Conservation (phyloP, 768 basidiomycete species). For the Trametes villosa region DNA sequence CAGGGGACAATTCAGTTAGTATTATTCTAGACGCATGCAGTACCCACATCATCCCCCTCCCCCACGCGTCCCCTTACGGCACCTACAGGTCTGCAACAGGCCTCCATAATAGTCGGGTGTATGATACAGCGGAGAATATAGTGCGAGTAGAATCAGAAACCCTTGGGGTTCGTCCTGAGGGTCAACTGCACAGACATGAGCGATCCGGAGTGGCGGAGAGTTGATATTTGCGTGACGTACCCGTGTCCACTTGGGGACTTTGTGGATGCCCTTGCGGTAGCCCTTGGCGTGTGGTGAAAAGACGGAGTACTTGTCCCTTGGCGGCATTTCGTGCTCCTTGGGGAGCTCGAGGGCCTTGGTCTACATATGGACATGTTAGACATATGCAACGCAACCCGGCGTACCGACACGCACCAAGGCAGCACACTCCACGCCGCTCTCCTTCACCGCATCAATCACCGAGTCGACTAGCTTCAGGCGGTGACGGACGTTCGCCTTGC, state of each 20-base stretch:
- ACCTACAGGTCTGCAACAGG: constrained; percentile 25
- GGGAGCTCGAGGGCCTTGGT: constrained; percentile 79
- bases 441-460: constrained; percentile 86
- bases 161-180: constrained; percentile 84
- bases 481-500: constrained; percentile 89
- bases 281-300: constrained; percentile 71
- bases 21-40: constrained; percentile 24
- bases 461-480: constrained; percentile 92
- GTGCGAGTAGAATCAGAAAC: constrained; percentile 62
- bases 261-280: constrained; percentile 95
- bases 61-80: constrained; percentile 14
- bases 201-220: background rate
- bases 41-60: constrained; percentile 10
- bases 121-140: constrained; percentile 19
- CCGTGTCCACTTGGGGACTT: constrained; percentile 96
- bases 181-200: constrained; percentile 61
- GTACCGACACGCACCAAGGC: constrained; percentile 63
- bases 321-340: constrained; percentile 90
- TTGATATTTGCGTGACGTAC: constrained; percentile 48
- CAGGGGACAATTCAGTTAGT: constrained; percentile 82
- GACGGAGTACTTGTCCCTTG: constrained; percentile 94
- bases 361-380: constrained; percentile 43
- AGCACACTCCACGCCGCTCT: constrained; percentile 78
- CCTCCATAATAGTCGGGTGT: constrained; percentile 25
- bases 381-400: background rate